Conservation (phyloP, 2,329 filamentous ascomycete genomes). For the Rugonectria rugulosa region DNA sequence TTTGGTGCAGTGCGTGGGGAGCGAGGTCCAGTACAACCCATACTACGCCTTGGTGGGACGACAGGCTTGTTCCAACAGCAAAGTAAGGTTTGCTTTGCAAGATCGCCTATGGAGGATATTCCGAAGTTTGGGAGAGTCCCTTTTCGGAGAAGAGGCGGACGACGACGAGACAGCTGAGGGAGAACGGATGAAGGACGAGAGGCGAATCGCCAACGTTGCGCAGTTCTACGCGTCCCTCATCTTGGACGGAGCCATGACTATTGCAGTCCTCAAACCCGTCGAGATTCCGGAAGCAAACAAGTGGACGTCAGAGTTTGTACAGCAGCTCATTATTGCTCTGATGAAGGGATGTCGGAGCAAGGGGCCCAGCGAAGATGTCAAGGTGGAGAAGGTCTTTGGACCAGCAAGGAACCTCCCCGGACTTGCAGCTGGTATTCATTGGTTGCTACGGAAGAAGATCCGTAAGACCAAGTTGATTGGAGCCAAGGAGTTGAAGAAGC, state of each 20-base stretch:
- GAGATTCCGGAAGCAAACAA: conserved; percentile 80
- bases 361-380: conserved; percentile 59
- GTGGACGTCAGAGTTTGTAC: conserved; percentile 80
- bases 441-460: conserved; percentile 80
- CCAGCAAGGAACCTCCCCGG: conserved; percentile 69
- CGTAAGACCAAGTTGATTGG: conserved; percentile 66
- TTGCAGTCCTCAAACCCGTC: conserved; percentile 70
- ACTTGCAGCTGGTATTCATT: conserved; percentile 77
- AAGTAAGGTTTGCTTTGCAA: conserved; percentile 84
- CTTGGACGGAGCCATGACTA: conserved; percentile 52
- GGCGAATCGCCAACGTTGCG: conserved; percentile 60
- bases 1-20: conserved; percentile 84
- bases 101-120: conserved; percentile 89
- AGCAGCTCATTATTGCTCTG: conserved; percentile 79
- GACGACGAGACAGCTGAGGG: conserved; percentile 61
- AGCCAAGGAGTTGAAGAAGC: conserved; percentile 55
- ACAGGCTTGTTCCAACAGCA: conserved; percentile 75
- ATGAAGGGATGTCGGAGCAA: conserved; percentile 68
- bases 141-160: conserved; percentile 70
- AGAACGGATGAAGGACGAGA: conserved; percentile 55
- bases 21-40: conserved; percentile 86
- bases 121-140: conserved; percentile 81
- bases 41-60: conserved; percentile 90
- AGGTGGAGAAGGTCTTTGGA: conserved; percentile 71
- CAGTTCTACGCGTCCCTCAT: conserved; percentile 63